Evolutionary conservation across 2,329 filamentous ascomycete genomes (phyloP).

Genomic region (Cadophora luteo-olivacea): DNA sequence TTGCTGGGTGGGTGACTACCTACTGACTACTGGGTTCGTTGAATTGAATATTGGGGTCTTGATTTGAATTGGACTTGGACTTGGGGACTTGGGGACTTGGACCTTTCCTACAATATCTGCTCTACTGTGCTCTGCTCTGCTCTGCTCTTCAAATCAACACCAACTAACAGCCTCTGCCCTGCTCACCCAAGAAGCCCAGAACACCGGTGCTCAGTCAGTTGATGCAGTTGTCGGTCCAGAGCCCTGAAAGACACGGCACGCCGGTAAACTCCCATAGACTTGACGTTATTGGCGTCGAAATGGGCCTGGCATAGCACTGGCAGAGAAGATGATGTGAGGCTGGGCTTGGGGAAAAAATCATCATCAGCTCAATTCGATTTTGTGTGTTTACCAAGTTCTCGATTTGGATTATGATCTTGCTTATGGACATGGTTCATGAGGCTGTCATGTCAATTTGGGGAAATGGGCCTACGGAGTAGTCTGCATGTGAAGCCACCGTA

Average conservation of each 20-base stretch:
- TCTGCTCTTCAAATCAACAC: background rate
- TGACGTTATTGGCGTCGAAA: background rate
- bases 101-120: background rate
- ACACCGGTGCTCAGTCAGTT: background rate
- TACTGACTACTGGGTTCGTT: too few species aligned
- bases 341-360: too few species aligned
- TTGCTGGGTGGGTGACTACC: background rate
- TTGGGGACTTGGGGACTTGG: too few species aligned
- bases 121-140: too few species aligned
- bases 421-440: background rate
- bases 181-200: background rate
- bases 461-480: background rate
- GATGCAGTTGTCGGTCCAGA: conserved; percentile 6
- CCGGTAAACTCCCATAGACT: background rate
- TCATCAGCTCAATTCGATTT: background rate
- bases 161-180: background rate
- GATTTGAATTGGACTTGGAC: background rate
- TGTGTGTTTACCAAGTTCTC: background rate
- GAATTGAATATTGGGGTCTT: background rate
- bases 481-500: background rate
- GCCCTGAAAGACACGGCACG: conserved; percentile 8
- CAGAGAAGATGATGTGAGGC: background rate
- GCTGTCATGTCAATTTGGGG: background rate
- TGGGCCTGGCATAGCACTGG: background rate
- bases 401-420: conserved; percentile 1